Evolutionary conservation across 371 early-diverging fungal genomes (phyloP), one percentile per base, ranked within the genome.

Genomic region (Mortierella sp.): DNA sequence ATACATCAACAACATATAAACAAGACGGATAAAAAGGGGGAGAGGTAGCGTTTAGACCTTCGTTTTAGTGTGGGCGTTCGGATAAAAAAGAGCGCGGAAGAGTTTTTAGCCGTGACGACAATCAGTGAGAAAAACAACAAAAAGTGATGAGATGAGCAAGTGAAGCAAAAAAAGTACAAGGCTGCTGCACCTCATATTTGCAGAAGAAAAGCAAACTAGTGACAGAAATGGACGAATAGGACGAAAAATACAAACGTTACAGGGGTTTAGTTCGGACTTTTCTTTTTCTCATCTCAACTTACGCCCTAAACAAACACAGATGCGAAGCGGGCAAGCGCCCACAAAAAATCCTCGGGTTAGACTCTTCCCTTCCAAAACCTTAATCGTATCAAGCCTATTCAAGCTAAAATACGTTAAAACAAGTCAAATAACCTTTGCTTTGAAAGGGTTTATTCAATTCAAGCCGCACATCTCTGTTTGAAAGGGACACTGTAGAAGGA

Each of bases 1-100:
- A 2, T 14, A 53, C 11, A 2, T 2, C 47, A 47, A 13, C 14
- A 10, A 47, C 6, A 22, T 14, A 19, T 14, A 47, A 22, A 47
- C 5, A 26, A 53, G n/a, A 3, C 11, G 14, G n/a, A 48, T 45
- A 50, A 53, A 29, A 53, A 26, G 29, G 5, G 47, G 5, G 47
- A 22, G 22, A 47, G 47, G 7, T 47, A 22, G 47, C 22, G 22
- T n/a, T n/a, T n/a, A n/a, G n/a, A n/a, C n/a, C n/a, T n/a, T n/a
- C n/a, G n/a, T n/a, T n/a, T n/a, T 22, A 53, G 55, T 16, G 55
- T 29, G 55, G 55, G 55, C 55, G 31, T 53, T 53, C 55, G 55
- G 31, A 31, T 53, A 53, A 53, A 53, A n/a, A 53, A 29, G 55
- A 5, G 55, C 55, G 55, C 55, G 55, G 55, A 53, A 53, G 55